A percentile compares a stretch with the other conserved stretches of the same genome.
These are phyloP conservation scores for Coemansia sp. DNA, from an alignment of 192 early-diverging fungal genomes.

Conservation along the genomic window DNA sequence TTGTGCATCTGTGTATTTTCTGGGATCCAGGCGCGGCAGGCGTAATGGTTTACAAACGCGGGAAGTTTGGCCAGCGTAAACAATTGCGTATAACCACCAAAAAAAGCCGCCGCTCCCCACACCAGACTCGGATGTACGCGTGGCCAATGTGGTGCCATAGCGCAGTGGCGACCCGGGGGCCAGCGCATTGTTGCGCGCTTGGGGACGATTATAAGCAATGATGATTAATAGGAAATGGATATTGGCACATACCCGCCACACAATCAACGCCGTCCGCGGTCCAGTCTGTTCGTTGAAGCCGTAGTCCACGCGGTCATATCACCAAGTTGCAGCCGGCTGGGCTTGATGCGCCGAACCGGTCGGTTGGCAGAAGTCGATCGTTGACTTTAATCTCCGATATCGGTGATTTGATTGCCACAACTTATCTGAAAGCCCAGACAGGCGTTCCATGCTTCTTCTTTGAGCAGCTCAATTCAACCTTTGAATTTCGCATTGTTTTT, in stretches of 20 bases:
- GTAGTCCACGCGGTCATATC: not conserved
- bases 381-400: no score
- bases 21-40: not conserved
- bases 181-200: not conserved
- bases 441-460: not conserved
- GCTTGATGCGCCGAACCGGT: no score
- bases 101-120: not conserved
- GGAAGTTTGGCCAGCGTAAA: not conserved
- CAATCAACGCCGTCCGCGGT: constrained; percentile 1
- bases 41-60: not conserved
- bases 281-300: not conserved
- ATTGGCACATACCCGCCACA: not conserved
- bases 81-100: not conserved
- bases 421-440: no score
- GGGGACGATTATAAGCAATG: not conserved
- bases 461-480: not conserved
- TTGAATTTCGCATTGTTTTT: not conserved
- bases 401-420: no score
- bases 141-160: not conserved
- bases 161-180: not conserved
- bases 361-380: no score
- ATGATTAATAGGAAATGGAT: constrained; percentile 7
- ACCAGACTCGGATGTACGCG: not conserved
- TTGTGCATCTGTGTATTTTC: not conserved
- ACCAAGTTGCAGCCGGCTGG: no score